Base-by-base conservation (phyloP, 2,329 filamentous ascomycete genomes). In the Alternaria tenuissima region DNA sequence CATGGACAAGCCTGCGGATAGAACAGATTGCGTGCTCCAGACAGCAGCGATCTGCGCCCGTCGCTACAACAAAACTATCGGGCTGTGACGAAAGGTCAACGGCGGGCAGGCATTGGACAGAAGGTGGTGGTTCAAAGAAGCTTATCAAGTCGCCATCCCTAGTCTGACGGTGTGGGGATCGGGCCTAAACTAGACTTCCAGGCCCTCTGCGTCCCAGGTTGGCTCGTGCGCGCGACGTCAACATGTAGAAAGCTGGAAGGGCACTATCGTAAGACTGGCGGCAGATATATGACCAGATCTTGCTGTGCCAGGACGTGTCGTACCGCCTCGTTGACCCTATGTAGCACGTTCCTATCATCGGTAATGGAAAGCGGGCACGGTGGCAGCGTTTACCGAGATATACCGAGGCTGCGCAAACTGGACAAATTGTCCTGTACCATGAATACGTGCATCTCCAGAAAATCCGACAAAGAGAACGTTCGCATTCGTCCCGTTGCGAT, bases 61-160 rank as follows among this genome's bases (percentile, higher is more conserved):
- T 39, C n/a, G 51, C 49, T 53, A 63, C 54, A 54, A 52, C 43
- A 38, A 59, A 62, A 43, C 53, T 36, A 47, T 59, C 34, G 39
- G 44, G 42, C 57, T 32, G 48, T 46, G 43, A 36, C 39, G 39
- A 57, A 58, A 30, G 38, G 32, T 39, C 39, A 57, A 63, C 32
- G 52, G 39, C 52, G 63, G 30, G 9, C 62, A 41, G 56, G 66
- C 57, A 68, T 67, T 71, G 65, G 63, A 60, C 57, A 49, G 59
- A 41, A 16, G 43, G 52, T 49, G 42, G 63, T 61, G 62, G 67
- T 71, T 65, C 58, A 67, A 59, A 68, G 69, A 72, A 70, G 71
- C 71, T 73, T 74, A 73, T 73, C 70, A 69, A 56, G 57, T 61
- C 58, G 65, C 66, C 66, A 68, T 70, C 62, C 57, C 61, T 59